Evolutionary conservation across 2,329 filamentous ascomycete species (phyloP), one percentile per base, ranked within the genome.

Genomic region (Aspergillus ochraceoroseus): DNA sequence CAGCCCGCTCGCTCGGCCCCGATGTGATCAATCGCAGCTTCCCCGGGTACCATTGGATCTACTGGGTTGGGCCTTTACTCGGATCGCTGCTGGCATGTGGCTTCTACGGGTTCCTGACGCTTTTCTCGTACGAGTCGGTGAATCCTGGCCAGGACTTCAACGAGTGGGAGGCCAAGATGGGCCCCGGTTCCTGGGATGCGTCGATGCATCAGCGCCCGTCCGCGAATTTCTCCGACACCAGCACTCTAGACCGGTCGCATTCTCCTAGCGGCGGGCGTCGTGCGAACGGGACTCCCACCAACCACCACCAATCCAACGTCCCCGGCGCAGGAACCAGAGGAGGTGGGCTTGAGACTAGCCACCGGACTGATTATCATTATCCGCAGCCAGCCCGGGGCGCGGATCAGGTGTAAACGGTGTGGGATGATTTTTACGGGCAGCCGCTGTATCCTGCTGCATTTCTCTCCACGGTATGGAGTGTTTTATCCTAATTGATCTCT

Each of bases 131-230:
- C 44, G 54, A 70, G 44, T 66, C 61, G 2, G 67, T 65, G 32
- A 71, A 71, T 27, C 68, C 68, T 2, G 67, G 67, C 2, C 68
- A 85, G 54, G 82, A 87, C 59, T 80, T 76, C 11, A 56, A 62
- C 20, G 57, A 61, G 46, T 60, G 55, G 58, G 59, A 62, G 30
- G 48, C 30, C 8, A 57, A 48, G 32, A 44, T 38, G 8, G 47
- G 53, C 0, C 47, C 49, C 2, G 49, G 46, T 4, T 55, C 54
- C 0, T 40, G 53, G 52, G 17, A 56, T 47, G 3, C 13, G 5
- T 48, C 52, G 1, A 50, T 50, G 9, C 25, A 49, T 25, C 30
- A 54, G 14, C n/a, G n/a, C n/a, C 29, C 41, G 25, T 48, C 49
- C 19, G 4, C 5, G 6, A 12, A 29, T 8, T 20, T 44, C 9